These are phyloP conservation scores for Kodamaea ohmeri DNA, from an alignment of 1,139 yeast genomes.

Conservation along the genomic window DNA sequence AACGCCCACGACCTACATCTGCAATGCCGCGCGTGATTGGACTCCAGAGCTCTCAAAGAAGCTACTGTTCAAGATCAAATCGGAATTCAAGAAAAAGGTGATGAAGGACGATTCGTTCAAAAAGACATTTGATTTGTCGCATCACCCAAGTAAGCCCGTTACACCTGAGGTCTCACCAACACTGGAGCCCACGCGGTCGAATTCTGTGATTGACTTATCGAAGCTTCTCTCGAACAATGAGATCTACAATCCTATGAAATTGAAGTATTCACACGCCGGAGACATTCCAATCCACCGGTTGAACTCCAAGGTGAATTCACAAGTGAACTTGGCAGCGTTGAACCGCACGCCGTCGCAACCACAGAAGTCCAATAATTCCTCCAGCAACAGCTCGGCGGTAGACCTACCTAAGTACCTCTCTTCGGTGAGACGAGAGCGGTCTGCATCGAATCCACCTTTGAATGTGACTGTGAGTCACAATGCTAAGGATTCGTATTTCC, in stretches of 20 bases:
- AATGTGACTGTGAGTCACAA: constrained; percentile 3
- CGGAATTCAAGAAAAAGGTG: constrained; percentile 32
- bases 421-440: constrained; percentile 17
- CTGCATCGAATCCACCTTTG: constrained; percentile 23
- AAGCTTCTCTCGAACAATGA: constrained; percentile 37
- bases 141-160: constrained; percentile 36
- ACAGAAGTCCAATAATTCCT: constrained; percentile 18
- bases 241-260: constrained; percentile 40
- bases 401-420: constrained; percentile 27
- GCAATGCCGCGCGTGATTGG: constrained; percentile 42
- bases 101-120: constrained; percentile 44
- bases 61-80: constrained; percentile 20
- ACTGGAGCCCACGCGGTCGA: constrained; percentile 43
- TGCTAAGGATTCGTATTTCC: constrained; percentile 27
- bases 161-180: constrained; percentile 47
- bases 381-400: constrained; percentile 27
- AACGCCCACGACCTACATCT: constrained; percentile 27
- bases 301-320: constrained; percentile 44
- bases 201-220: constrained; percentile 44
- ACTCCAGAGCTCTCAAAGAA: constrained; percentile 26
- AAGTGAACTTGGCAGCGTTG: constrained; percentile 19
- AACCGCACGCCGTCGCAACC: constrained; percentile 19
- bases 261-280: constrained; percentile 38
- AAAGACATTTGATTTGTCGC: constrained; percentile 28
- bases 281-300: constrained; percentile 42